These are phyloP conservation scores for Penicillium sp. DNA, from an alignment of 2,329 filamentous ascomycete genomes.

Conservation along the genomic window DNA sequence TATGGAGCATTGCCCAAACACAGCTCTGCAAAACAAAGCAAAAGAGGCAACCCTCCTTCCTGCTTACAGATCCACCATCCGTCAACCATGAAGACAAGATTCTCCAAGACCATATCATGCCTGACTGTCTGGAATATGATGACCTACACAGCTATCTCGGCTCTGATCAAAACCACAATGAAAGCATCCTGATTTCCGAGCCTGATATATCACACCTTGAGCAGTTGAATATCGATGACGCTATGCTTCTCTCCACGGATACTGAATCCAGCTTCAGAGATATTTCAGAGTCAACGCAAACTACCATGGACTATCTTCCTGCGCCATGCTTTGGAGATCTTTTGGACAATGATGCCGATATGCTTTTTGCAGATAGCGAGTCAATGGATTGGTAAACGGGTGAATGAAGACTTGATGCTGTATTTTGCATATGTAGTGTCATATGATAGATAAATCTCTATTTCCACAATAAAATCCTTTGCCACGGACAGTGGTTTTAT, in stretches of 20 bases:
- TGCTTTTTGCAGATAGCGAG: conserved; percentile 1
- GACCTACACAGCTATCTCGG: background rate
- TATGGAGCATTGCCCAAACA: conserved; percentile 33
- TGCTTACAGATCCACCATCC: background rate
- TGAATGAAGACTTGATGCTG: background rate
- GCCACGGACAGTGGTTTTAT: no score
- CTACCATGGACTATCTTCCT: conserved; percentile 3
- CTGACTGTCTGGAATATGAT: background rate
- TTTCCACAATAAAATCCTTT: no score
- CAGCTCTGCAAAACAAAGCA: conserved; percentile 17
- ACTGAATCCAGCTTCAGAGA: conserved; percentile 13
- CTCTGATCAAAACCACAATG: background rate
- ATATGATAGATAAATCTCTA: no score
- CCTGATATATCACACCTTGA: background rate
- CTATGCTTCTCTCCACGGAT: conserved; percentile 6
- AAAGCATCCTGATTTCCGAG: background rate
- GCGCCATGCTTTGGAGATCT: background rate
- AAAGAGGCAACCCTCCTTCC: conserved; percentile 3
- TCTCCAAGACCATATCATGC: background rate
- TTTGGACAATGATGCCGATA: background rate
- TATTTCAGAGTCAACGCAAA: conserved; percentile 9
- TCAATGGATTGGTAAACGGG: background rate
- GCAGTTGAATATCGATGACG: conserved; percentile 2
- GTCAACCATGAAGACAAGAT: background rate
- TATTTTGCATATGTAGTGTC: background rate